These are phyloP conservation scores for Citropsis articulata DNA, from an alignment of 345 rosid species.

Conservation along the genomic window DNA sequence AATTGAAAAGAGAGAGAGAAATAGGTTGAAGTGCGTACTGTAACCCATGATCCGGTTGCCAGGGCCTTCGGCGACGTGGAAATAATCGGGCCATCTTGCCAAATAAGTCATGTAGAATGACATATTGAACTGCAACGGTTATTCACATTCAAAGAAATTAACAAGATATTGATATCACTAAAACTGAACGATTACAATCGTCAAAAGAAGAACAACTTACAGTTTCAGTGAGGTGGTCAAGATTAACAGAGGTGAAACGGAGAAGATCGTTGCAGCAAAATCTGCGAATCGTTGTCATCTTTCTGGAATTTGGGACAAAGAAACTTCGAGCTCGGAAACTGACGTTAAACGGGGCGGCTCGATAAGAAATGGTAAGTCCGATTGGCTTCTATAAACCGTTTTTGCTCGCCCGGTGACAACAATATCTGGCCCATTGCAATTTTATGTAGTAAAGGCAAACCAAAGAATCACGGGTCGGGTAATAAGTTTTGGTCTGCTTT, in stretches of 20 bases:
- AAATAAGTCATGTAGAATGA: conserved; percentile 94
- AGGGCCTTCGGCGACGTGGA: conserved; percentile 88
- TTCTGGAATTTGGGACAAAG: conserved; percentile 12
- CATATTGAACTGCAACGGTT: conserved; percentile 73
- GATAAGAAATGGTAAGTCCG: background rate
- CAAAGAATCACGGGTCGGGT: background rate
- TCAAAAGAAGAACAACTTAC: conserved; percentile 27
- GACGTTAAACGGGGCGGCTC: background rate
- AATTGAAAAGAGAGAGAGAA: background rate
- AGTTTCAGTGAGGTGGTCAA: conserved; percentile 95
- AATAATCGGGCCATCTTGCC: conserved; percentile 97
- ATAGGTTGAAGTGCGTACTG: conserved; percentile 37
- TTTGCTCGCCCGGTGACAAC: background rate
- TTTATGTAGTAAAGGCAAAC: background rate
- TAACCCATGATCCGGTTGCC: conserved; percentile 83
- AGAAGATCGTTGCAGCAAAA: conserved; percentile 96
- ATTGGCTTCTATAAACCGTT: background rate
- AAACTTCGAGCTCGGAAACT: background rate
- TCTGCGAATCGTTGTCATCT: conserved; percentile 87
- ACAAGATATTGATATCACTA: background rate
- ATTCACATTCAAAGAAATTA: background rate
- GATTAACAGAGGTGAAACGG: conserved; percentile 74
- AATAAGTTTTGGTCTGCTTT: too few relatives aligned
- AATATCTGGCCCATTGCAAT: background rate
- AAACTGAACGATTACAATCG: background rate